Conservation (phyloP, 805 yeast genomes). For the Kuraishia molischiana region DNA sequence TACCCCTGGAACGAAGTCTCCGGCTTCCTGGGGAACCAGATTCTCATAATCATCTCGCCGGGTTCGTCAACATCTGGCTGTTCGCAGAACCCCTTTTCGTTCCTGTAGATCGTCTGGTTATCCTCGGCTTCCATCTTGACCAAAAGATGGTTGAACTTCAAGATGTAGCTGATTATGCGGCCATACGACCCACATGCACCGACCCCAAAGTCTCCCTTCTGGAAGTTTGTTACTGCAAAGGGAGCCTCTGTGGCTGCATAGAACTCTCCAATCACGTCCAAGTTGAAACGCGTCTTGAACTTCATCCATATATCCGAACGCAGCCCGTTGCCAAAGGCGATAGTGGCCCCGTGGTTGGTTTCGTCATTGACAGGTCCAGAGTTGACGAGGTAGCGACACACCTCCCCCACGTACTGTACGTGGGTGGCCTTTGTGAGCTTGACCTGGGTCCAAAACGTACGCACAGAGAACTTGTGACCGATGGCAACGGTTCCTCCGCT, state of each 20-base stretch:
- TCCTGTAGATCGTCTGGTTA: slow-evolving; percentile 59
- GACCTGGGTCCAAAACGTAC: slow-evolving; percentile 86
- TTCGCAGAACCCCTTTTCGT: slow-evolving; percentile 56
- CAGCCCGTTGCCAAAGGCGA: slow-evolving; percentile 88
- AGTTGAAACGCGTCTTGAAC: slow-evolving; percentile 69
- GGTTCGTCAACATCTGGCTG: slow-evolving; percentile 52
- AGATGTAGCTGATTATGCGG: slow-evolving; percentile 36
- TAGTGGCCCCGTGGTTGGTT: slow-evolving; percentile 42
- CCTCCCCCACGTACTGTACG: slow-evolving; percentile 91
- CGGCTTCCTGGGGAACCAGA: slow-evolving; percentile 50
- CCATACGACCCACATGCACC: slow-evolving; percentile 88
- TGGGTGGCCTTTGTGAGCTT: slow-evolving; percentile 63
- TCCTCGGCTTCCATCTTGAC: slow-evolving; percentile 78
- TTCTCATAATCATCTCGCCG: slow-evolving; percentile 80
- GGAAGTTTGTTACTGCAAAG: slow-evolving; percentile 73
- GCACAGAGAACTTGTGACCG: slow-evolving; percentile 73
- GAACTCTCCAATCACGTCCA: slow-evolving; percentile 76
- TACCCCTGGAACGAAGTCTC: slow-evolving; percentile 84
- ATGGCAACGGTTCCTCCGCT: slow-evolving; percentile 71
- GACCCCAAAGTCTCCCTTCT: slow-evolving; percentile 67
- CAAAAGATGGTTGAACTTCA: slow-evolving; percentile 45
- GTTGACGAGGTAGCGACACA: slow-evolving; percentile 74
- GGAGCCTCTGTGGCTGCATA: slow-evolving; percentile 94
- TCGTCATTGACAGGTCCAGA: slow-evolving; percentile 61
- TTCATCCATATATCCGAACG: slow-evolving; percentile 82